Evolutionary conservation across 306 rosid genomes (phyloP).

Genomic region (Fragaria vesca): DNA sequence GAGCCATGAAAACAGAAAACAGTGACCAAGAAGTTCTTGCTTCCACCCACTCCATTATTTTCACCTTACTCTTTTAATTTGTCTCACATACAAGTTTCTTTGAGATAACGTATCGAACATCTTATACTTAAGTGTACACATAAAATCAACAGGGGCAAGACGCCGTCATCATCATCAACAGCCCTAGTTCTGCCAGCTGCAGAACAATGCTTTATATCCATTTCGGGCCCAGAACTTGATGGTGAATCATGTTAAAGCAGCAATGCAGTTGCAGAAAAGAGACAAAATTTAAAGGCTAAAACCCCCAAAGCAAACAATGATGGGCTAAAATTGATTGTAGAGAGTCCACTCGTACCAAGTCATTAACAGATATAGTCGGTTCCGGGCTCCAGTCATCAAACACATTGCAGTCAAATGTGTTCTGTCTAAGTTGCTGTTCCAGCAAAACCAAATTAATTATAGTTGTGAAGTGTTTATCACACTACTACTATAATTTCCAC

Average conservation of each 20-base stretch:
- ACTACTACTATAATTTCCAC: background rate
- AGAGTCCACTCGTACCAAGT: background rate
- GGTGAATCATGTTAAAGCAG: background rate
- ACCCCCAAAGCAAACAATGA: conserved; percentile 2
- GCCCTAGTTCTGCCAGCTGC: background rate
- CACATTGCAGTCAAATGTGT: background rate
- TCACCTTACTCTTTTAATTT: background rate
- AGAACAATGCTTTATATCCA: background rate
- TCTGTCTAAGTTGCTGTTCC: background rate
- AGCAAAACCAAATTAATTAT: background rate
- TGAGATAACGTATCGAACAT: background rate
- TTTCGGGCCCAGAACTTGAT: conserved; percentile 5
- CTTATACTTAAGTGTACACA: background rate
- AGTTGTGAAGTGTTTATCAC: background rate
- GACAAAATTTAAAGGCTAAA: conserved; percentile 1
- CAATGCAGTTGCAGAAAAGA: background rate
- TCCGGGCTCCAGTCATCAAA: conserved; percentile 3
- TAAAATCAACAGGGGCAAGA: background rate
- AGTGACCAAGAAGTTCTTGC: background rate
- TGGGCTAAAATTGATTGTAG: background rate
- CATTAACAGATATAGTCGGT: background rate
- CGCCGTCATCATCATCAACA: background rate
- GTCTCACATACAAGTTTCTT: background rate
- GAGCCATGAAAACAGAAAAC: background rate
- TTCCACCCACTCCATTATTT: background rate